Evolutionary conservation across 2,329 filamentous ascomycete species (phyloP).

Genomic region (Capronia coronata): DNA sequence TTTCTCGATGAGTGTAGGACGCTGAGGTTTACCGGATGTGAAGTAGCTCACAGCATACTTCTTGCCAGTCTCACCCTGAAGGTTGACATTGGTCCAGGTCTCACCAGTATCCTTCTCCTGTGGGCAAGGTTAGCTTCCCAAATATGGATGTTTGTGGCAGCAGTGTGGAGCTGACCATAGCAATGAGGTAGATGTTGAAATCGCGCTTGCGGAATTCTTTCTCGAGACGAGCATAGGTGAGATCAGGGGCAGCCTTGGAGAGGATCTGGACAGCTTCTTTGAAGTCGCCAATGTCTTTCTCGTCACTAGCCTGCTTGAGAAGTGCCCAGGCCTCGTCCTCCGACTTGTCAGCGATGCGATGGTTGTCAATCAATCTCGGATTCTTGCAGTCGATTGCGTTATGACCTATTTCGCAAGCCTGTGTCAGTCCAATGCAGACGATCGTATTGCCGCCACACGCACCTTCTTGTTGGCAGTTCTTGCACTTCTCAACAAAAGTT

Average conservation of each 20-base stretch:
- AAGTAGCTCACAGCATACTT: conserved; percentile 48
- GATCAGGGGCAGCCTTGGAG: conserved; percentile 42
- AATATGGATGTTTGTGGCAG: conserved; percentile 7
- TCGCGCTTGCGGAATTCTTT: conserved; percentile 44
- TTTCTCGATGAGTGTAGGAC: conserved; percentile 40
- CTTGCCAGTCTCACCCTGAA: conserved; percentile 48
- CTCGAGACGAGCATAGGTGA: conserved; percentile 46
- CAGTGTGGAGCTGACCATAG: conserved; percentile 33
- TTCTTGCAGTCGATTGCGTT: conserved; percentile 40
- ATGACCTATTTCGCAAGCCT: conserved; percentile 36
- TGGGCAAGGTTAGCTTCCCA: conserved; percentile 7
- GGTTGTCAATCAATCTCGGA: conserved; percentile 41
- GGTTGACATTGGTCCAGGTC: conserved; percentile 46
- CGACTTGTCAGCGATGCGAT: conserved; percentile 42
- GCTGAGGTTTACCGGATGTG: conserved; percentile 42
- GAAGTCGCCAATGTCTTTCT: conserved; percentile 47
- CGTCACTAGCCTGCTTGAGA: conserved; percentile 45
- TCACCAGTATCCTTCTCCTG: conserved; percentile 40
- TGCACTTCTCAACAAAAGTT: conserved; percentile 40
- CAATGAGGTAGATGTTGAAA: conserved; percentile 48
- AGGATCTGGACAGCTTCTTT: conserved; percentile 47
- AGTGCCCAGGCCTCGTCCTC: conserved; percentile 47
- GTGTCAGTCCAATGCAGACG: not conserved
- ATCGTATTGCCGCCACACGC: conserved; percentile 4
- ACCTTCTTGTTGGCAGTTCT: conserved; percentile 45